Base-by-base conservation (phyloP, 1,284 basidiomycete species). In the Cutaneotrichosporon cavernicola region DNA sequence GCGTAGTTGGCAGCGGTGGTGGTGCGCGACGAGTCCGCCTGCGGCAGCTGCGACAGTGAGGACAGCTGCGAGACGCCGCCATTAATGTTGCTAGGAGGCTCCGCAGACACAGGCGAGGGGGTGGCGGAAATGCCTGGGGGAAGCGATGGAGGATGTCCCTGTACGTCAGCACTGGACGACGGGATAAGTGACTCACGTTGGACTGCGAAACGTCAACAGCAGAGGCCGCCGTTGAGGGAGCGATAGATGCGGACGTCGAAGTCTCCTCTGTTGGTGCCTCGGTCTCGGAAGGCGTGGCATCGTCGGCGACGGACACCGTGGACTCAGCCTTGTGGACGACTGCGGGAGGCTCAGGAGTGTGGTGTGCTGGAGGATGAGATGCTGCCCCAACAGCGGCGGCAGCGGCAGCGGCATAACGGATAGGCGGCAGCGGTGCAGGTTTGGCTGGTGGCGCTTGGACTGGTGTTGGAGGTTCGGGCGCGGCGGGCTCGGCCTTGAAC, bases 351-450 rank as follows among this genome's bases (percentile, higher is more conserved):
- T 64, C 62, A 34, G 72, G 55, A 43, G 70, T 46, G 16, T 18
- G 43, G 16, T 46, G 43, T 70, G 22, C 75, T 50, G 57, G 72
- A 50, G 21, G 71, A 47, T 46, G 72, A 56, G 80, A 65, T 38
- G 26, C 49, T 26, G 72, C 67, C 8, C 76, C 77, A 16, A 90
- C 89, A 4, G 90, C 91, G 0, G 92, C 92, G 0, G 92, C 93
- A 2, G 93, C 94, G 0, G 92, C 93, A 9, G 92, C 88, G 38
- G 95, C 91, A 75, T 97, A 97, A 58, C 90, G 86, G 74, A 96
- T 92, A 1, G 86, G 84, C 31, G 92, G 90, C 59, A 91, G 76
- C 22, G 85, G 78, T n/a, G 83, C 75, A 31, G 77, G 71, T 58
- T 78, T 75, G 13, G 85, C 79, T 30, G 80, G 69, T 2, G 71